Percentiles rank a stretch among this genome's conserved stretches.
Conservation (phyloP, 2,329 filamentous ascomycete genomes). For the Colletotrichum camelliae region DNA sequence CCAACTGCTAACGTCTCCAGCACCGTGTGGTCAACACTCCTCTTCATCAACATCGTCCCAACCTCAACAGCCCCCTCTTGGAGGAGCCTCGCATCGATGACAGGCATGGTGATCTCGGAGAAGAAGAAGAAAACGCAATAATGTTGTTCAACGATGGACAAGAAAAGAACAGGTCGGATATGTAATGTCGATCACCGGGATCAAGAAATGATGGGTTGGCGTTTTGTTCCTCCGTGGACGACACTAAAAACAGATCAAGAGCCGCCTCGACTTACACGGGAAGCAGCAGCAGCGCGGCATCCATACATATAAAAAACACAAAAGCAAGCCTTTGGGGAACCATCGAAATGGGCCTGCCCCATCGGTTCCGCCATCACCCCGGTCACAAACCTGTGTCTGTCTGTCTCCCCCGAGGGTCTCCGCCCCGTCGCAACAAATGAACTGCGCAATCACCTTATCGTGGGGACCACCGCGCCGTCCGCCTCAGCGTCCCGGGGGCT, state of each 20-base stretch:
- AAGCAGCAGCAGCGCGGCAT: neutral
- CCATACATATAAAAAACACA: neutral
- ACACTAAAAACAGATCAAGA: neutral
- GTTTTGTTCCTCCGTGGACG: neutral
- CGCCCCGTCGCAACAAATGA: neutral
- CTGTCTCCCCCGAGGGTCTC: neutral
- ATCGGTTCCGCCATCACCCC: neutral
- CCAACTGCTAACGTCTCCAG: conserved; percentile 17
- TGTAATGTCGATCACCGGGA: conserved; percentile 10
- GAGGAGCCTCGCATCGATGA: conserved; percentile 7
- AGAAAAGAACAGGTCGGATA: neutral
- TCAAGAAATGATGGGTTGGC: neutral
- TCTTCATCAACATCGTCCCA: conserved; percentile 10
- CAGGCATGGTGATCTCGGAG: neutral
- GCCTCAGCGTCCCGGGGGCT: neutral
- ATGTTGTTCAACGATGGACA: neutral
- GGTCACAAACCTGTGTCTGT: neutral
- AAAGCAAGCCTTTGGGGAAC: too few species aligned
- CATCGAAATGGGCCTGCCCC: neutral
- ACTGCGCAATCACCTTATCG: neutral
- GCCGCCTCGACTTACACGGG: neutral
- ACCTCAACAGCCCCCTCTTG: conserved; percentile 6
- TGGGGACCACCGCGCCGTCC: neutral
- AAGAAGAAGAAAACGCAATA: neutral
- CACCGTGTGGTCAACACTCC: conserved; percentile 15